These are phyloP conservation scores for Phytophthora capsici DNA, from an alignment of 352 stramenopile genomes.

Conservation along the genomic window DNA sequence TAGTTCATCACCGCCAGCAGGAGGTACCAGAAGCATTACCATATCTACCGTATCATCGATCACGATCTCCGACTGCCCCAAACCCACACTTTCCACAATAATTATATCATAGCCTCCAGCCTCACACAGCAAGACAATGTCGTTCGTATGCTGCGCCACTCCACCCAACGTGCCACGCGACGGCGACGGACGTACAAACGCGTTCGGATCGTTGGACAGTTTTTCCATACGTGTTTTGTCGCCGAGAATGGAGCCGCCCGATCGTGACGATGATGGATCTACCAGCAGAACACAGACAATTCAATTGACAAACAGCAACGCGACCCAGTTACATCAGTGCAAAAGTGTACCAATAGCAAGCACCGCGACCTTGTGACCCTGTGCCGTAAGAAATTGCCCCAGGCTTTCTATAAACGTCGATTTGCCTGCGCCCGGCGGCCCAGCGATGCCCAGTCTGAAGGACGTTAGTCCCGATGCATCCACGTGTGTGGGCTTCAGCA, in stretches of 20 bases:
- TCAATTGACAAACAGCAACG: not conserved
- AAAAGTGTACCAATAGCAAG: slow-evolving; percentile 85
- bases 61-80: slow-evolving; percentile 98
- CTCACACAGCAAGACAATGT: slow-evolving; percentile 96
- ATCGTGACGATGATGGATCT: slow-evolving; percentile 96
- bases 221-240: slow-evolving; percentile 98
- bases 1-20: slow-evolving; percentile 95
- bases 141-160: slow-evolving; percentile 82
- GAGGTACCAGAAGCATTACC: slow-evolving; percentile 95
- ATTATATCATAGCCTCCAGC: slow-evolving; percentile 94
- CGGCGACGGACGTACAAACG: slow-evolving; percentile 94
- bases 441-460: slow-evolving; percentile 92
- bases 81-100: slow-evolving; percentile 97
- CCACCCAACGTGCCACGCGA: slow-evolving; percentile 84
- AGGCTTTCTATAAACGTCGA: slow-evolving; percentile 98
- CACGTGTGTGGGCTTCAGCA: slow-evolving; percentile 33
- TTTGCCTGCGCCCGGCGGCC: slow-evolving; percentile 96
- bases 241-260: slow-evolving; percentile 96
- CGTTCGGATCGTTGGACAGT: slow-evolving; percentile 91
- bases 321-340: not conserved
- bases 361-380: slow-evolving; percentile 92
- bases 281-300: slow-evolving; percentile 2
- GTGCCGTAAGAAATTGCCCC: slow-evolving; percentile 84
- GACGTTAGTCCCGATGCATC: slow-evolving; percentile 43
- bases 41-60: slow-evolving; percentile 97